phyloP scores from a whole-genome alignment of 2,329 filamentous ascomycete genomes.

The Lecanicillium sp. region DNA sequence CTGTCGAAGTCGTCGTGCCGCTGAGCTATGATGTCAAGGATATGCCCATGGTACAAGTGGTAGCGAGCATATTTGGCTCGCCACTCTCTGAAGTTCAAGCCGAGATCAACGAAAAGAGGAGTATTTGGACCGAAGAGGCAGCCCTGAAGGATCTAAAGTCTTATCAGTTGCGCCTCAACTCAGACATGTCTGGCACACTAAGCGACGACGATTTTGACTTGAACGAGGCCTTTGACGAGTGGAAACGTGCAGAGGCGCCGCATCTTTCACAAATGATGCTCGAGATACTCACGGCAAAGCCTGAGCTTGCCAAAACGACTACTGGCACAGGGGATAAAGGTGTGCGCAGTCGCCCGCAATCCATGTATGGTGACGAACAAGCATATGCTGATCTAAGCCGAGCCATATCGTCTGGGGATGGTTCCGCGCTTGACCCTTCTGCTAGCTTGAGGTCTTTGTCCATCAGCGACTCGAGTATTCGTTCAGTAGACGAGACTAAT shows the following conservation, averaged over 20 bases:
- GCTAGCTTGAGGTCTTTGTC: slow-evolving; percentile 60
- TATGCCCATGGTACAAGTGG: slow-evolving; percentile 86
- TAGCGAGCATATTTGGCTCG: slow-evolving; percentile 78
- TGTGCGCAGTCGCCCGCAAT: slow-evolving; percentile 42
- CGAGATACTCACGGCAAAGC: slow-evolving; percentile 77
- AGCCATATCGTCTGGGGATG: slow-evolving; percentile 37
- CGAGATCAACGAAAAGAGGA: slow-evolving; percentile 76
- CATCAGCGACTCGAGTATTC: slow-evolving; percentile 44
- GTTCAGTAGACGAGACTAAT: slow-evolving; percentile 49
- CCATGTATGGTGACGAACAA: slow-evolving; percentile 38
- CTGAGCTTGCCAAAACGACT: slow-evolving; percentile 73
- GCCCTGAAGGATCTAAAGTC: slow-evolving; percentile 86
- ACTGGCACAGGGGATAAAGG: slow-evolving; percentile 49
- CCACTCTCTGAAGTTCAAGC: slow-evolving; percentile 72
- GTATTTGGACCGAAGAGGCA: slow-evolving; percentile 82
- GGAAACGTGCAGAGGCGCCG: slow-evolving; percentile 83
- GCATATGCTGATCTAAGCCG: slow-evolving; percentile 45
- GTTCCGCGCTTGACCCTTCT: slow-evolving; percentile 52
- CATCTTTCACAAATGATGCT: slow-evolving; percentile 91
- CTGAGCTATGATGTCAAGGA: slow-evolving; percentile 91
- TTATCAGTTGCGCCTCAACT: slow-evolving; percentile 82
- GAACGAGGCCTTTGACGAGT: slow-evolving; percentile 78
- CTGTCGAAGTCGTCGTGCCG: slow-evolving; percentile 74
- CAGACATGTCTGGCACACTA: slow-evolving; percentile 69
- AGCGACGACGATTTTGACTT: slow-evolving; percentile 81